Conservation (phyloP, 2,329 filamentous ascomycete species). For the Stromatinia cepivora region DNA sequence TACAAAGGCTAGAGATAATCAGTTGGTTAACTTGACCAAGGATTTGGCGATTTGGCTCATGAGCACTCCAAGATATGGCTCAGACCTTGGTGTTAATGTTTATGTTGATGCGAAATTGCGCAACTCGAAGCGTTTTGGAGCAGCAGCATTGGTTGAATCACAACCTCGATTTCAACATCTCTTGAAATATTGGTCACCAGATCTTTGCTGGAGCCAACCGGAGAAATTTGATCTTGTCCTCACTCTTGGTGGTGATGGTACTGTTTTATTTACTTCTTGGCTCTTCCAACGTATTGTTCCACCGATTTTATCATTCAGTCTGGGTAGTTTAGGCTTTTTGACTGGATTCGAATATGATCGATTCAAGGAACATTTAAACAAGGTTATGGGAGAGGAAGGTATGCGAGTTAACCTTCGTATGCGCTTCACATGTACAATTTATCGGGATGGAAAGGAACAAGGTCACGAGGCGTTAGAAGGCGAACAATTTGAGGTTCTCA, state of each 20-base stretch:
- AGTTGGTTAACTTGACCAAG: constrained; percentile 82
- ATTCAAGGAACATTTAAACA: constrained; percentile 83
- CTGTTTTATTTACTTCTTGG: constrained; percentile 86
- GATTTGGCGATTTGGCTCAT: constrained; percentile 89
- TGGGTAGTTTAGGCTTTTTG: constrained; percentile 84
- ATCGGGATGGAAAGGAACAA: constrained; percentile 64
- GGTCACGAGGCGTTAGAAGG: constrained; percentile 75
- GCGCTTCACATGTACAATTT: constrained; percentile 98
- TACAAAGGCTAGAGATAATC: constrained; percentile 95
- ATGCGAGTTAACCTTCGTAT: constrained; percentile 98
- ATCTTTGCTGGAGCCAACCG: constrained; percentile 89
- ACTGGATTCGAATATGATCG: constrained; percentile 85
- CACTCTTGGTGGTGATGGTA: constrained; percentile 83
- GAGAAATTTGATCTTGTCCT: constrained; percentile 95
- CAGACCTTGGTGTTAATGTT: constrained; percentile 87
- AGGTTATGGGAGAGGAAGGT: constrained; percentile 88
- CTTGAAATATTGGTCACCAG: constrained; percentile 94
- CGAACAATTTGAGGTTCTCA: constrained; percentile 96
- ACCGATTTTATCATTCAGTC: constrained; percentile 79
- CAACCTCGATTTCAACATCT: constrained; percentile 77
- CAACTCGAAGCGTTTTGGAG: constrained; percentile 84
- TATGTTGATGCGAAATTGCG: constrained; percentile 97
- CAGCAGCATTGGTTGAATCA: constrained; percentile 67
- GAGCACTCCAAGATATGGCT: constrained; percentile 84
- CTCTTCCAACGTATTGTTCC: constrained; percentile 89